Conservation (phyloP, 2,329 filamentous ascomycete genomes). For the Xylaria sp. region DNA sequence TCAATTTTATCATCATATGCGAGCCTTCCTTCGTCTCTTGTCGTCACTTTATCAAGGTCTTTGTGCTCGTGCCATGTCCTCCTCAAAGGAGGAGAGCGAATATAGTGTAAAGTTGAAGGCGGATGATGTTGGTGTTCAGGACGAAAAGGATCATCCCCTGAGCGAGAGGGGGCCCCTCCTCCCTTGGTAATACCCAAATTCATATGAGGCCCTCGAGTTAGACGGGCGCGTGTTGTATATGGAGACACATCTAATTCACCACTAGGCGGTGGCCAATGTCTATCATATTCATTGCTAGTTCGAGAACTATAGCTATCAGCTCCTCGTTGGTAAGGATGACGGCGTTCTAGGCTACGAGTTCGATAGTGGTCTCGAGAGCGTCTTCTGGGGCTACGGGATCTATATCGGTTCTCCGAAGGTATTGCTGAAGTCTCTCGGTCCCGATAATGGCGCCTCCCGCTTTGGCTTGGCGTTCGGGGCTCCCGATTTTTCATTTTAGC, state of each 20-base stretch:
- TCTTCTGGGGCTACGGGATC: slow-evolving; percentile 21
- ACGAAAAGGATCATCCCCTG: slow-evolving; percentile 8
- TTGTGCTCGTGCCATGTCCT: slow-evolving; percentile 15
- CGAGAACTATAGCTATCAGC: slow-evolving; percentile 29
- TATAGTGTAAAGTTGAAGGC: slow-evolving; percentile 1
- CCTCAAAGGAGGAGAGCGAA: slow-evolving; percentile 9
- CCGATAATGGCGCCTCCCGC: neutral
- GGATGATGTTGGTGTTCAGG: neutral
- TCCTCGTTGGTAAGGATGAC: neutral
- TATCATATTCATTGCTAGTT: slow-evolving; percentile 16
- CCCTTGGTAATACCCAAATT: neutral
- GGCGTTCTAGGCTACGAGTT: slow-evolving; percentile 26
- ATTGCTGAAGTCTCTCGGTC: neutral
- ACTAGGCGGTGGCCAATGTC: neutral
- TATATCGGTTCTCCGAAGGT: slow-evolving; percentile 1
- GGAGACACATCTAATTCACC: slow-evolving; percentile 34
- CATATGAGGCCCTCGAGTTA: slow-evolving; percentile 26
- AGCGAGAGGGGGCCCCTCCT: slow-evolving; percentile 8
- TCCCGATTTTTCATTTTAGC: slow-evolving; percentile 2
- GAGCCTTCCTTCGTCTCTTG: slow-evolving; percentile 42
- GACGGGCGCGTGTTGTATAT: slow-evolving; percentile 36
- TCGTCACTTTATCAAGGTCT: slow-evolving; percentile 18
- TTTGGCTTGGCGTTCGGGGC: slow-evolving; percentile 20
- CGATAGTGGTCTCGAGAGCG: slow-evolving; percentile 16
- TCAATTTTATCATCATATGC: slow-evolving; percentile 42